Evolutionary conservation across 257 asterid species (phyloP).

Genomic region (Plantago major): DNA sequence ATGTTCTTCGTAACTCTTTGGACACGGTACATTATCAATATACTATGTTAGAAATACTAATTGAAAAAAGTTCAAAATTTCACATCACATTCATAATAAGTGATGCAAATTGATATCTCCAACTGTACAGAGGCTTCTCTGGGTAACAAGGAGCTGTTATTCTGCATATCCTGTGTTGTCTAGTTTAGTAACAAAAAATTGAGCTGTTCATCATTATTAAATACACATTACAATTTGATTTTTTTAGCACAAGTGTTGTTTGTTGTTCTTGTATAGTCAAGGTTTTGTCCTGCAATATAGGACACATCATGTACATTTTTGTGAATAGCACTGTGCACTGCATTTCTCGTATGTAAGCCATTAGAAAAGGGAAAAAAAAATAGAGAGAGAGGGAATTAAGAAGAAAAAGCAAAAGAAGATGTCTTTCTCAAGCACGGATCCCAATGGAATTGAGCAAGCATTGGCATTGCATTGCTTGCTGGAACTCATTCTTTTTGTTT

Average conservation of each 20-base stretch:
- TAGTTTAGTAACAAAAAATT: no score
- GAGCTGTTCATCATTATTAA: no score
- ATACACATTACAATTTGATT: no score
- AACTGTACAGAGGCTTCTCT: background rate
- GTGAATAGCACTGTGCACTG: background rate
- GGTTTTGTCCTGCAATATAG: no score
- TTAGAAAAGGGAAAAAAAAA: slow-evolving; percentile 24
- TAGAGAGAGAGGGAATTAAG: slow-evolving; percentile 11
- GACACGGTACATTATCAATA: no score
- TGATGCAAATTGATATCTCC: no score
- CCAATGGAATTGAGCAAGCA: slow-evolving; percentile 80
- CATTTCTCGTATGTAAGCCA: slow-evolving; percentile 13
- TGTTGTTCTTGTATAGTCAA: no score
- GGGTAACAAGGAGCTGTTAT: slow-evolving; percentile 8
- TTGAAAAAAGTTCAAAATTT: no score
- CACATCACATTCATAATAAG: no score
- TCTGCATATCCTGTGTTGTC: background rate
- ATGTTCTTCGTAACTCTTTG: no score
- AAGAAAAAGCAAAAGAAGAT: slow-evolving; percentile 65
- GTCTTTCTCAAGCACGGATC: slow-evolving; percentile 96
- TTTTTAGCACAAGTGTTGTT: no score
- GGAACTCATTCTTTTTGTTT: slow-evolving; percentile 94
- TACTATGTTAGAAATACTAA: no score
- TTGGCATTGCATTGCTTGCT: slow-evolving; percentile 78
- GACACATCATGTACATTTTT: background rate